Evolutionary conservation across 176 grass and related monocot species (phyloP).

Genomic region (Echinochloa phyllopogon): DNA sequence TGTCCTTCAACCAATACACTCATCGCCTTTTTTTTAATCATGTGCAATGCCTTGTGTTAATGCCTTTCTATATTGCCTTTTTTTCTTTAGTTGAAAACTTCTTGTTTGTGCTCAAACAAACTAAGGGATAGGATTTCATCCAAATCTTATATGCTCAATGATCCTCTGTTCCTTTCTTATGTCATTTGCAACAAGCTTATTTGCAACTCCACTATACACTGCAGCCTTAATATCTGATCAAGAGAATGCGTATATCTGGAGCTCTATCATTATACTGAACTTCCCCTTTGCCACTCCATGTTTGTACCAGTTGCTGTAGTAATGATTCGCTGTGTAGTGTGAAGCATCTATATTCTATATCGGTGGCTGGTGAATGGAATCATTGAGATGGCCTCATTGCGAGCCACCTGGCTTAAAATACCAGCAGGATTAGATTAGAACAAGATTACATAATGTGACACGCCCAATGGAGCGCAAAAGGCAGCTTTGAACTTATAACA

Average conservation of each 20-base stretch:
- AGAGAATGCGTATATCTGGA: not conserved
- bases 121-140: not conserved
- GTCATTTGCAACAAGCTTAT: not conserved
- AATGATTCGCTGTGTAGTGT: not conserved
- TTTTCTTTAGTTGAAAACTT: not conserved
- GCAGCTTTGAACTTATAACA: not conserved
- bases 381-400: not conserved
- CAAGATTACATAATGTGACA: not conserved
- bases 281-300: not conserved
- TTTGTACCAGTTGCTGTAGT: not conserved
- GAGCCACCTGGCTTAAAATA: conserved; percentile 30
- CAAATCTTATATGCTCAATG: not conserved
- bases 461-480: conserved; percentile 16
- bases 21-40: too few relatives aligned
- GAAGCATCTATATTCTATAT: not conserved
- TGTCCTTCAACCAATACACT: not conserved
- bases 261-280: not conserved
- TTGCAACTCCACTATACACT: too few relatives aligned
- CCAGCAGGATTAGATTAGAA: not conserved
- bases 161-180: not conserved
- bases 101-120: not conserved
- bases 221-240: too few relatives aligned
- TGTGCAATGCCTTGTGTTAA: not conserved
- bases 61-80: not conserved
- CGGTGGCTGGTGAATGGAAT: not conserved